Evolutionary conservation across 148 eudicot genomes (phyloP), one percentile per base, ranked within the genome.

Genomic region (Linanthus parryae): DNA sequence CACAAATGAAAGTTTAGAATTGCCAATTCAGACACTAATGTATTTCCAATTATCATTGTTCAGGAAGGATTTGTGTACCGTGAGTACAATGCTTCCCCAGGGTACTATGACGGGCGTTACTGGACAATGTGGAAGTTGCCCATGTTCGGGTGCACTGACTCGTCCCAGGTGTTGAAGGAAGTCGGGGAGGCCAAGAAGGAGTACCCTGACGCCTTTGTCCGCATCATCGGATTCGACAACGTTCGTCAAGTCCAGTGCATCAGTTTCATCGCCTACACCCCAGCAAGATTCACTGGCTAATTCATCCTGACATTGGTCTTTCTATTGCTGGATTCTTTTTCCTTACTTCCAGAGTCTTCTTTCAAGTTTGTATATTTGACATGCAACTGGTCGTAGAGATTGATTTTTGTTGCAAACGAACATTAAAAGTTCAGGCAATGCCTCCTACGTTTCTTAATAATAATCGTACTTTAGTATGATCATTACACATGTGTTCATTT

Each of bases 91-190:
- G 29, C 5, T 0, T 68, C 86, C 6, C 96, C 86, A 3, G 96
- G 96, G 15, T 88, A 88, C 94, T 84, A 88, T 12, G 95, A 87
- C 24, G 88, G 95, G 0, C 71, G 95, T 0, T 78, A 83, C 79
- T 87, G 95, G 91, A 76, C 86, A 0, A 88, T 88, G 96, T 88
- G 96, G 96, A 88, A 88, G 80, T 55, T 81, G 36, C 94, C 87
- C 64, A 78, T 84, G 87, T 84, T 52, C 50, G 87, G 94, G 0
- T 75, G 84, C 87, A 84, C 77, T 0, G 87, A 80, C 62, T 41
- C 80, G 0, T 0, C 50, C 10, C 87, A 78, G 31, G 87, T 84
- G 16, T 3, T 73, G 13, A 42, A 37, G n/a, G 94, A 77, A 73
- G 27, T 84, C 0, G 70, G 50, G 9, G 84, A 80, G 56, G 41